These are phyloP conservation scores for Tremella mesenterica DNA, from an alignment of 768 basidiomycete species.

Conservation along the genomic window DNA sequence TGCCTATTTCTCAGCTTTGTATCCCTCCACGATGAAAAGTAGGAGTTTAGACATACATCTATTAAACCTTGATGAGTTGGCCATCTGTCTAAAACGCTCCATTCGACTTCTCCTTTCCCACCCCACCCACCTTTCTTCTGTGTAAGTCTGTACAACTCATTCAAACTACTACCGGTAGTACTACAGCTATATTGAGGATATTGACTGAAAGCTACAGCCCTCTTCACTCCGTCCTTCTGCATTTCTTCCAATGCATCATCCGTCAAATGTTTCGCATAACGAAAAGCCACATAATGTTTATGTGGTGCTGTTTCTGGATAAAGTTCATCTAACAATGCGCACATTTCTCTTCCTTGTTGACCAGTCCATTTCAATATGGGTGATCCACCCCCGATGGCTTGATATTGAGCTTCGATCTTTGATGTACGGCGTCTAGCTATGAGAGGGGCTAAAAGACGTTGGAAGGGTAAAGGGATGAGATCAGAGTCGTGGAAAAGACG, in stretches of 20 bases:
- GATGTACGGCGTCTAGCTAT: constrained; percentile 87
- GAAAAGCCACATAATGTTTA: constrained; percentile 91
- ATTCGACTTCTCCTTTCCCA: constrained; percentile 61
- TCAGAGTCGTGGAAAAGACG: constrained; percentile 85
- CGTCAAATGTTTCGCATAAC: constrained; percentile 80
- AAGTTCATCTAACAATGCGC: constrained; percentile 81
- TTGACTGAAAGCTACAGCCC: constrained; percentile 93
- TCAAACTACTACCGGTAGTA: constrained; percentile 93
- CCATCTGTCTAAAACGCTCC: constrained; percentile 99
- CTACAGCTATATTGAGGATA: constrained; percentile 99
- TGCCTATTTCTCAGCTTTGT: constrained; percentile 52
- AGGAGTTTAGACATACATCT: constrained; percentile 54
- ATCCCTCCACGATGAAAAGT: neutral
- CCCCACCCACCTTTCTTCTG: constrained; percentile 50
- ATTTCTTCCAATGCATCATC: constrained; percentile 71
- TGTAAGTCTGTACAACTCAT: constrained; percentile 60
- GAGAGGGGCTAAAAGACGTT: constrained; percentile 71
- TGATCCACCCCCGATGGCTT: constrained; percentile 89
- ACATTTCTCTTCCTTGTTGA: constrained; percentile 83
- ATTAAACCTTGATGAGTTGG: constrained; percentile 89
- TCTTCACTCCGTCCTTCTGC: constrained; percentile 78
- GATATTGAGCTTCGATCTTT: constrained; percentile 87
- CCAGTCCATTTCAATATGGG: constrained; percentile 87
- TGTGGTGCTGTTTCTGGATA: constrained; percentile 87
- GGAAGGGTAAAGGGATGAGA: constrained; percentile 91